These are phyloP conservation scores for Aurifilum marmelostoma DNA, from an alignment of 2,329 filamentous ascomycete species.

Conservation along the genomic window DNA sequence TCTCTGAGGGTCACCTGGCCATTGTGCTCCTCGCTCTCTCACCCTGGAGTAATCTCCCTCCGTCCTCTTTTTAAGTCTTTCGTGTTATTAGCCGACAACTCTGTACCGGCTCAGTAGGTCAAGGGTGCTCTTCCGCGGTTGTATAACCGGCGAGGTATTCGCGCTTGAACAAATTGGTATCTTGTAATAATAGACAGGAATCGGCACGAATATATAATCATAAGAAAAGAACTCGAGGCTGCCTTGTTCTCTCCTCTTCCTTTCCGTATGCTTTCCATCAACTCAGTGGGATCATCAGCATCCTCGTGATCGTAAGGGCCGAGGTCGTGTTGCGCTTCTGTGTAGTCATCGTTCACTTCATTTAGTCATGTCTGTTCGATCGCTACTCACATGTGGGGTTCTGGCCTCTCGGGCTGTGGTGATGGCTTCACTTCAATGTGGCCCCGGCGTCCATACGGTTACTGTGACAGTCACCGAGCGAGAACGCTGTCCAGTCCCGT, in stretches of 20 bases:
- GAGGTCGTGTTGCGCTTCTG: neutral
- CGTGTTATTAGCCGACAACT: constrained; percentile 7
- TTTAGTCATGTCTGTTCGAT: neutral
- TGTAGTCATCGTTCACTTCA: neutral
- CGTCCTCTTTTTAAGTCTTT: neutral
- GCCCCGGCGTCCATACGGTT: neutral
- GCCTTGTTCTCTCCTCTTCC: neutral
- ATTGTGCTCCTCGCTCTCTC: neutral
- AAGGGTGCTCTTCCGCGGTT: neutral
- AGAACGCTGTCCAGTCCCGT: neutral
- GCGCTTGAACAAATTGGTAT: neutral
- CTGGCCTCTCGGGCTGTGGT: neutral
- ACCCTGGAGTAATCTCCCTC: neutral
- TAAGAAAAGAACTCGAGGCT: neutral
- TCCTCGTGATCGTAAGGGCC: neutral
- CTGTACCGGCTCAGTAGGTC: neutral
- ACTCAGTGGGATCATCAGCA: neutral
- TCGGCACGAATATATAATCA: neutral
- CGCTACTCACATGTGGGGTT: neutral
- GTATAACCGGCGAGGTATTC: neutral
- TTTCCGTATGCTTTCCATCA: neutral
- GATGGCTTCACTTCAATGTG: constrained; percentile 3
- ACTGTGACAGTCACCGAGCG: constrained; percentile 5
- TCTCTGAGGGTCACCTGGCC: neutral
- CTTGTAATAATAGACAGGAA: neutral